Evolutionary conservation across 2,329 filamentous ascomycete species (phyloP), one percentile per base, ranked within the genome.

Genomic region (Xylogone sp.): DNA sequence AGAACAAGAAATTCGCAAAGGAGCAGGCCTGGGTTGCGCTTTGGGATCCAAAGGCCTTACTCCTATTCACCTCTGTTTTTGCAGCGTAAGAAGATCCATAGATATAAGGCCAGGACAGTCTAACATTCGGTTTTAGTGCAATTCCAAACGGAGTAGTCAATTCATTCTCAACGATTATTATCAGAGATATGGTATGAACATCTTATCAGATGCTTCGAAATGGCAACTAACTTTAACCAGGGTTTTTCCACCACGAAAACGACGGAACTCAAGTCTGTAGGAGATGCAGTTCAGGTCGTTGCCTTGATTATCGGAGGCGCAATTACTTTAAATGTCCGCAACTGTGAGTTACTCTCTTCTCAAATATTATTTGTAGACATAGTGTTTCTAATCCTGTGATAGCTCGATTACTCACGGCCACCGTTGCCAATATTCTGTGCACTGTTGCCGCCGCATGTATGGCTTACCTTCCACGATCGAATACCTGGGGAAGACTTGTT

Each of bases 261-360:
- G 0, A 69, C 65, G 0, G 50, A 69, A 49, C 58, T 69, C 4
- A 69, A 69, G 53, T 66, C 64, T 6, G 68, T 69, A 5, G 68
- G 67, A 2, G 67, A 69, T 56, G 70, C 69, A 3, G 62, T 71
- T 3, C 68, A 71, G 27, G 66, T 73, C 13, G 50, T 72, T 2
- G 61, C 69, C 0, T 62, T 73, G 12, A 29, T 67, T 5, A 49
- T 65, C 59, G 66, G 68, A 10, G 69, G 68, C 18, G 57, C 59
- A 7, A 68, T 71, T 51, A 69, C 62, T 3, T 55, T 70, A 3
- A 69, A 68, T 46, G 56, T 69, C 3, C 65, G 59, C 9, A 67
- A 69, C 53, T 65, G 27, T 31, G 27, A 31, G 27, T 31, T 8
- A 31, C 27, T 7, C n/a, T n/a, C 8, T n/a, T n/a, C 7, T n/a